Evolutionary conservation across 306 rosid species (phyloP).

Genomic region (Cucumis melo): DNA sequence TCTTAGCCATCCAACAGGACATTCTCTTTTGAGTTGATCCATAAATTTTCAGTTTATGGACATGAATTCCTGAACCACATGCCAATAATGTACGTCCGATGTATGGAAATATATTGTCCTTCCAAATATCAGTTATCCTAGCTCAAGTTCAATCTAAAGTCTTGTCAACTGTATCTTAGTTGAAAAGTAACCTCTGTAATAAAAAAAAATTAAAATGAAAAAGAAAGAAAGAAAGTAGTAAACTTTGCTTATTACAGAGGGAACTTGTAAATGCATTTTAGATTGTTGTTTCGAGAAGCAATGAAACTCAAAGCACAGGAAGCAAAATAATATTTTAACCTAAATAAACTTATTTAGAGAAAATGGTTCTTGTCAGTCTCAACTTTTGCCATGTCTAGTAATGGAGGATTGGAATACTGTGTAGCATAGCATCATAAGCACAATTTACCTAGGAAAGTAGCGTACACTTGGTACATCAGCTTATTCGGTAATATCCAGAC

Average conservation of each 20-base stretch:
- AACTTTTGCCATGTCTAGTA: no score
- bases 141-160: background rate
- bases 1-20: background rate
- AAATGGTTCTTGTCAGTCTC: no score
- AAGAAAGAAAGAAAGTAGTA: no score
- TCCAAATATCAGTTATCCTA: background rate
- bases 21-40: background rate
- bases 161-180: background rate
- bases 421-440: background rate
- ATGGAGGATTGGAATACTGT: background rate
- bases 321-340: no score
- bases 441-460: background rate
- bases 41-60: background rate
- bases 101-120: background rate
- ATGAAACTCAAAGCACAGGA: no score
- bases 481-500: background rate
- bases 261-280: background rate
- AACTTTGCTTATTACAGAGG: background rate
- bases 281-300: background rate
- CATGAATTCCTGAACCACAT: background rate
- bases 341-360: no score
- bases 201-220: no score
- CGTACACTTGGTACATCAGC: background rate
- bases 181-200: background rate
- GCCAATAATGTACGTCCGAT: background rate